These are phyloP conservation scores for Nicotiana tabacum DNA, from an alignment of 257 asterid genomes.

Conservation along the genomic window DNA sequence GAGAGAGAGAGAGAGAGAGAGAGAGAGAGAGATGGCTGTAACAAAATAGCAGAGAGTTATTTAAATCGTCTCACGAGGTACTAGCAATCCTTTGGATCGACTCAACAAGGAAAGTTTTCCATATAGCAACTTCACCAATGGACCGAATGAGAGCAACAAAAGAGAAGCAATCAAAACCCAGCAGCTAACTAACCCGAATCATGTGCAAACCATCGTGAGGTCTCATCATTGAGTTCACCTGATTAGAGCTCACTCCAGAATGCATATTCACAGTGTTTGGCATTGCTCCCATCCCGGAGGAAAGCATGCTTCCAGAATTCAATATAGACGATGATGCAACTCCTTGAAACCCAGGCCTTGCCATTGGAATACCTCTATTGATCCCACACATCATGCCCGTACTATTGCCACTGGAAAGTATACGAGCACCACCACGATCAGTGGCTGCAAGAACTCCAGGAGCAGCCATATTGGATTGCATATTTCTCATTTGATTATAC, in stretches of 20 bases:
- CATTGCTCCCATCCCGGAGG: slow-evolving; percentile 59
- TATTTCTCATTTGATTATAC: slow-evolving; percentile 62
- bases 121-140: background rate
- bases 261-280: slow-evolving; percentile 51
- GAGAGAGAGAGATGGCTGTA: background rate
- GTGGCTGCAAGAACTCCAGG: slow-evolving; percentile 63
- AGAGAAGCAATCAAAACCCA: background rate
- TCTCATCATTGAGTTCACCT: slow-evolving; percentile 56
- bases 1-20: too few relatives aligned
- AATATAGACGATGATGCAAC: slow-evolving; percentile 54
- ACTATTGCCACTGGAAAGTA: slow-evolving; percentile 61
- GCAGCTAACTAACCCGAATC: slow-evolving; percentile 60
- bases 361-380: slow-evolving; percentile 60
- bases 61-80: background rate
- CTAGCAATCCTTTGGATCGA: background rate
- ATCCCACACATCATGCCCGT: slow-evolving; percentile 49
- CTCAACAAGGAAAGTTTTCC: background rate
- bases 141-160: background rate
- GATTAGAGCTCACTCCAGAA: slow-evolving; percentile 61
- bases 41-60: background rate
- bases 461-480: slow-evolving; percentile 50
- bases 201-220: slow-evolving; percentile 60
- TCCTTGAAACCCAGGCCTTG: slow-evolving; percentile 76
- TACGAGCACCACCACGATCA: slow-evolving; percentile 70
- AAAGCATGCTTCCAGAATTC: slow-evolving; percentile 55